Evolutionary conservation across 768 basidiomycete species (phyloP), one percentile per base, ranked within the genome.

Genomic region (Suillus subluteus): DNA sequence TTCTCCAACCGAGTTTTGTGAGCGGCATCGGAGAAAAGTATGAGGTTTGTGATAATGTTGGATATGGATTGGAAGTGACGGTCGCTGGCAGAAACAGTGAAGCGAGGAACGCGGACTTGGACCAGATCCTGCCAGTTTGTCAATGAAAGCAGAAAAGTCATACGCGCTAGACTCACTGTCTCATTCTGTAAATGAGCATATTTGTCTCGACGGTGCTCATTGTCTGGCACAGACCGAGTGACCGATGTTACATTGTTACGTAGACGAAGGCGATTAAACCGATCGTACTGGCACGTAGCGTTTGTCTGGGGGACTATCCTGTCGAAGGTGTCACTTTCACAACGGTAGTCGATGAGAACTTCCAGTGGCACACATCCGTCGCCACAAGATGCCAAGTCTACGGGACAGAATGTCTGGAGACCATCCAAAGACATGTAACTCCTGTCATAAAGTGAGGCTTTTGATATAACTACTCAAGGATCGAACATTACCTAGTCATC

Each of bases 261-360:
- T 62, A 96, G 80, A 43, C 96, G 89, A 11, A 98, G 84, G 50
- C 91, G 90, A 78, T 99, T 99, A 82, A 97, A 97, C 75, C 94
- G 95, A 83, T 98, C 96, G 74, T 96, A 95, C 58, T 89, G 91
- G 67, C 97, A 87, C 5, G 85, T 88, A 0, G 92, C 92, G 65
- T 93, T 88, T 0, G 96, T 94, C 76, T 94, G 92, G 3, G 94
- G 92, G 7, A 98, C 92, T 46, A 99, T 84, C 3, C 95, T 91
- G 72, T 97, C 94, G 75, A 97, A 97, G 59, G 88, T 88, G 58
- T 83, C 82, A 67, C 88, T 91, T 78, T 96, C 92, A 73, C 91
- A 92, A 55, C 90, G 86, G 62, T 89, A 84, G 78, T 98, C 95
- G 65, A 97, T 87, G 62, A 96, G 78, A 50, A 96, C 91, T 78